Evolutionary conservation across 2,329 filamentous ascomycete genomes (phyloP), one percentile per base, ranked within the genome.

Genomic region (Malbranchea cinnamomea): DNA sequence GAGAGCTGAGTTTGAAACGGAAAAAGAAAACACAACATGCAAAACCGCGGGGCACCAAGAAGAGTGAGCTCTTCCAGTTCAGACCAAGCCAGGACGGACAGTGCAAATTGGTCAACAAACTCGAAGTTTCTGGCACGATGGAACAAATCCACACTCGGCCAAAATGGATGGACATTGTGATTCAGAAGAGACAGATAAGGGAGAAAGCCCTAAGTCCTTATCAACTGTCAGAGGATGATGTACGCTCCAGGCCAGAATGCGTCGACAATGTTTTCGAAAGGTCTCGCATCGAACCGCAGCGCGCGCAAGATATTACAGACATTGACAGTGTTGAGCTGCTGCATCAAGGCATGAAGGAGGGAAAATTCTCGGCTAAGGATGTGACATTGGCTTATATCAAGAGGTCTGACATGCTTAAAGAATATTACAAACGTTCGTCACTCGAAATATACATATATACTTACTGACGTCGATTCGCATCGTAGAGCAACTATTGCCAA

Each of bases 401-500:
- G 18, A 38, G 43, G 36, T 37, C 28, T 23, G 23, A 18, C 23
- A 28, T 20, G 18, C 23, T 26, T 25, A 3, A 20, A 20, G 14
- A 4, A 10, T 16, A 11, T 17, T n/a, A n/a, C n/a, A n/a, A n/a
- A n/a, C 18, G n/a, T 10, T 5, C 2, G 16, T 27, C 13, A 11
- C 13, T 6, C 18, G 5, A 19, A 24, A 24, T 13, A 17, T 12
- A n/a, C n/a, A n/a, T n/a, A n/a, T n/a, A n/a, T n/a, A n/a, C n/a
- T n/a, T n/a, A n/a, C n/a, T n/a, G n/a, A n/a, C n/a, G n/a, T n/a
- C n/a, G n/a, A n/a, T n/a, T n/a, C n/a, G n/a, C n/a, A n/a, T 38
- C 65, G 68, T 35, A 49, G 65, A 27, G 42, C 42, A 15, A 38
- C 40, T 2, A 37, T 44, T 14, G 42, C 42, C 2, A 39, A 43